Conservation (phyloP, 306 rosid genomes). For the Pterocarpus santalinus region DNA sequence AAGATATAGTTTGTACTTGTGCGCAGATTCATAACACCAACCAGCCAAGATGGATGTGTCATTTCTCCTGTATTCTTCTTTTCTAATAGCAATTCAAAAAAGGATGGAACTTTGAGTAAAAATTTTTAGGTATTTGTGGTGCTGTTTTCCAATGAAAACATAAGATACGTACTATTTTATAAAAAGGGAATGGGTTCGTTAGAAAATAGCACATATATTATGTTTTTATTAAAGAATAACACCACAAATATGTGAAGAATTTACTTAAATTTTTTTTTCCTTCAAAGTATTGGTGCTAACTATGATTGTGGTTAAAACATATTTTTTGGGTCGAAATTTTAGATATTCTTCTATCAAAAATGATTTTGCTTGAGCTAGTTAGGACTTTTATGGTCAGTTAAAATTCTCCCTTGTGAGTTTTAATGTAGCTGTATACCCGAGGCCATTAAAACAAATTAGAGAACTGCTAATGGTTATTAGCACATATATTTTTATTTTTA, state of each 20-base stretch:
- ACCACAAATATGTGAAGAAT: not conserved
- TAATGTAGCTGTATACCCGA: too few relatives aligned
- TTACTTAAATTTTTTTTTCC: not conserved
- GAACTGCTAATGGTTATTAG: not conserved
- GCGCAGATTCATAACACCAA: conserved; percentile 1
- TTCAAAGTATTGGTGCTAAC: not conserved
- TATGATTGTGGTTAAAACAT: not conserved
- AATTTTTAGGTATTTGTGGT: too few relatives aligned
- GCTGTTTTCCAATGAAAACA: not conserved
- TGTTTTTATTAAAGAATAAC: not conserved
- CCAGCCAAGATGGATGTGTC: conserved; percentile 24
- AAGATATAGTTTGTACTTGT: not conserved
- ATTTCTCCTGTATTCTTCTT: not conserved
- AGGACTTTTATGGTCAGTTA: too few relatives aligned
- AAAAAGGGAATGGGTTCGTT: not conserved
- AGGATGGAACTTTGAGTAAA: not conserved
- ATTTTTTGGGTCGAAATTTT: too few relatives aligned
- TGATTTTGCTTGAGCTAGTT: too few relatives aligned
- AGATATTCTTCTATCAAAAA: too few relatives aligned
- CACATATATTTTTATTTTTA: not conserved
- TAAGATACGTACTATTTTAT: not conserved
- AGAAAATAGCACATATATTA: not conserved
- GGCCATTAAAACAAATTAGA: not conserved
- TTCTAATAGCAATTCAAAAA: conserved; percentile 5
- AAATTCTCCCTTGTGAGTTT: too few relatives aligned